Evolutionary conservation across 192 early-diverging fungal species (phyloP).

Genomic region (Coemansia sp.): DNA sequence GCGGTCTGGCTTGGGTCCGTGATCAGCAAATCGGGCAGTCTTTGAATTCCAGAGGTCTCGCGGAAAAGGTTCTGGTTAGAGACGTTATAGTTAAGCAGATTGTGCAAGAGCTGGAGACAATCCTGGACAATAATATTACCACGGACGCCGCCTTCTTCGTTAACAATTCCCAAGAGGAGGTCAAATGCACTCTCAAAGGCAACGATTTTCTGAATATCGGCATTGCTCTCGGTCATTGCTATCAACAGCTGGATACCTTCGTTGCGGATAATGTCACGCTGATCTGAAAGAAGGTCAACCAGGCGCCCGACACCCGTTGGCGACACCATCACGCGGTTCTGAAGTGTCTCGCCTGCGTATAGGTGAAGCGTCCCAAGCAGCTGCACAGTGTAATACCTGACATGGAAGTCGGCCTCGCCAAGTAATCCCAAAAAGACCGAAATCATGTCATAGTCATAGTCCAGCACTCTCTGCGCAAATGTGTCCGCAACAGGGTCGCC

Average conservation of each 20-base stretch:
- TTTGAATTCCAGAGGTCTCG: constrained; percentile 91
- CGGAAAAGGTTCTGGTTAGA: constrained; percentile 99
- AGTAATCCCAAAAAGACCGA: constrained; percentile 81
- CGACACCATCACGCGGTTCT: constrained; percentile 81
- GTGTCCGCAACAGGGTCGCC: constrained; percentile 29
- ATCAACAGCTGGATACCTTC: constrained; percentile 92
- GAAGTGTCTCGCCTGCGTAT: constrained; percentile 58
- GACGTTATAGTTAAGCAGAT: constrained; percentile 92
- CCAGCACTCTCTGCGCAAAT: constrained; percentile 41
- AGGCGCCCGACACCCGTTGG: constrained; percentile 83
- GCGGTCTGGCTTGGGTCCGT: constrained; percentile 54
- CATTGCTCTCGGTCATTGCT: constrained; percentile 84
- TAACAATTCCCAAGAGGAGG: constrained; percentile 79
- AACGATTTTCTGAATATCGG: constrained; percentile 98
- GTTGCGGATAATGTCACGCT: constrained; percentile 94
- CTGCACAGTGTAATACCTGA: constrained; percentile 88
- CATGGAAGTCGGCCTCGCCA: constrained; percentile 91
- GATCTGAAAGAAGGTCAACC: constrained; percentile 92
- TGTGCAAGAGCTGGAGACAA: constrained; percentile 88
- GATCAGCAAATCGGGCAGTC: constrained; percentile 76
- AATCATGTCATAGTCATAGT: constrained; percentile 62
- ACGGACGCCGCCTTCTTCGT: constrained; percentile 86
- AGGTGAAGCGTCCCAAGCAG: constrained; percentile 74
- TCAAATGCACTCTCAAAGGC: constrained; percentile 99
- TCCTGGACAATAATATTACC: constrained; percentile 95